Conservation (phyloP, 768 basidiomycete species). For the Suillus subalutaceus region DNA sequence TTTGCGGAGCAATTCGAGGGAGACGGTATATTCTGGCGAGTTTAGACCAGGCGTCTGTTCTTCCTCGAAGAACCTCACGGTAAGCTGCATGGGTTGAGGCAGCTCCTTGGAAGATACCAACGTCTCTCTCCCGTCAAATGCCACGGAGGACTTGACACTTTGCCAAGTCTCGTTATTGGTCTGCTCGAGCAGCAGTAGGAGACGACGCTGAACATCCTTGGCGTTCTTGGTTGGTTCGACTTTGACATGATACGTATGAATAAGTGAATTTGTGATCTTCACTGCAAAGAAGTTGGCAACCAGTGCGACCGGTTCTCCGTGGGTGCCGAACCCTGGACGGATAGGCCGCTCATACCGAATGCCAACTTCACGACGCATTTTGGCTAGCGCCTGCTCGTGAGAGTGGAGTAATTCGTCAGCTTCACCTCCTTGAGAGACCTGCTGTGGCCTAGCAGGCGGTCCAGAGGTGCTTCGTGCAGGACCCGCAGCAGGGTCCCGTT, state of each 20-base stretch:
- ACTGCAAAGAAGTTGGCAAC: constrained; percentile 49
- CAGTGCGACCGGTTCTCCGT: constrained; percentile 38
- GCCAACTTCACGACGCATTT: not conserved
- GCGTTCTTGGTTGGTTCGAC: constrained; percentile 30
- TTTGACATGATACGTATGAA: constrained; percentile 42
- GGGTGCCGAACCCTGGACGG: constrained; percentile 41
- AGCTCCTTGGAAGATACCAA: constrained; percentile 36
- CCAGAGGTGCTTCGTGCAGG: not conserved
- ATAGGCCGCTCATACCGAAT: constrained; percentile 37
- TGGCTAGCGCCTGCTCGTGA: not conserved
- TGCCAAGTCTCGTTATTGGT: constrained; percentile 32
- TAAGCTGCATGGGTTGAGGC: constrained; percentile 28
- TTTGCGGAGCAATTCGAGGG: constrained; percentile 31
- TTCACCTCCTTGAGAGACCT: not conserved
- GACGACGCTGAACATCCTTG: constrained; percentile 37
- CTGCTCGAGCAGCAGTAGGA: constrained; percentile 41
- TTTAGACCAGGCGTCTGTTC: constrained; percentile 31
- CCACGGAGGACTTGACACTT: constrained; percentile 26
- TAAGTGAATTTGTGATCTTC: constrained; percentile 36
- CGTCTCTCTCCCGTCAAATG: constrained; percentile 41
- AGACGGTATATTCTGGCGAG: constrained; percentile 31
- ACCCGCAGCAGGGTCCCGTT: not conserved
- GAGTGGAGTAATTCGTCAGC: not conserved
- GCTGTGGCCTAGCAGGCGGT: not conserved
- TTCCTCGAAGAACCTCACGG: constrained; percentile 35